These are phyloP conservation scores for Linnemannia zychae DNA, from an alignment of 192 early-diverging fungal genomes.

Conservation along the genomic window DNA sequence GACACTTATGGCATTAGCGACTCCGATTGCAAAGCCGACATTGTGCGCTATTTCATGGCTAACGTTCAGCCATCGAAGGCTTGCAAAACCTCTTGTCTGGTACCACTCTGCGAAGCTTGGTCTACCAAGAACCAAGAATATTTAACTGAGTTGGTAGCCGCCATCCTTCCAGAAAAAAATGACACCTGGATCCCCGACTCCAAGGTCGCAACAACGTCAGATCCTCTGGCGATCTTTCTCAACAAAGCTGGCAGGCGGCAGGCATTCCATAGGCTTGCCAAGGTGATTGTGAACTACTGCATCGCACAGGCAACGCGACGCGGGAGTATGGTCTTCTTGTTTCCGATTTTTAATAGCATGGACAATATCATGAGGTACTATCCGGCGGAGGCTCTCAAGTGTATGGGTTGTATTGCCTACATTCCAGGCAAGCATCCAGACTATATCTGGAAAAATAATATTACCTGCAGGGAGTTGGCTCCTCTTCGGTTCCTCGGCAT, in stretches of 20 bases:
- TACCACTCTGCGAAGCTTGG: neutral
- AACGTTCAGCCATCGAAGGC: neutral
- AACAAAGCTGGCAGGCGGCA: neutral
- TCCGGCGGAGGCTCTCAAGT: neutral
- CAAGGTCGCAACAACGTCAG: neutral
- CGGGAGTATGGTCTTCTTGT: conserved; percentile 4
- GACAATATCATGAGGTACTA: neutral
- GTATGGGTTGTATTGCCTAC: neutral
- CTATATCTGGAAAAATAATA: conserved; percentile 4
- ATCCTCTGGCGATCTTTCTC: conserved; percentile 11
- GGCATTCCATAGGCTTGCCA: neutral
- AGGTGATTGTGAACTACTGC: conserved; percentile 22
- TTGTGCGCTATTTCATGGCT: conserved; percentile 4
- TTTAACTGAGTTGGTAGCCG: neutral
- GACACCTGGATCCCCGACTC: conserved; percentile 32
- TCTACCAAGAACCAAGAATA: neutral
- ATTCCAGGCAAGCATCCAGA: neutral
- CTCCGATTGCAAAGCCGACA: neutral
- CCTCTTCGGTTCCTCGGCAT: neutral
- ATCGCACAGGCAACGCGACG: neutral
- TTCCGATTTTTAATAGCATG: neutral
- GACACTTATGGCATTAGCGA: neutral
- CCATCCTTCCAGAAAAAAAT: neutral
- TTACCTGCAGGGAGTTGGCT: neutral
- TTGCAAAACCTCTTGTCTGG: neutral